Base-by-base conservation (phyloP, 1,284 basidiomycete species). In the Ceratobasidium sp. region DNA sequence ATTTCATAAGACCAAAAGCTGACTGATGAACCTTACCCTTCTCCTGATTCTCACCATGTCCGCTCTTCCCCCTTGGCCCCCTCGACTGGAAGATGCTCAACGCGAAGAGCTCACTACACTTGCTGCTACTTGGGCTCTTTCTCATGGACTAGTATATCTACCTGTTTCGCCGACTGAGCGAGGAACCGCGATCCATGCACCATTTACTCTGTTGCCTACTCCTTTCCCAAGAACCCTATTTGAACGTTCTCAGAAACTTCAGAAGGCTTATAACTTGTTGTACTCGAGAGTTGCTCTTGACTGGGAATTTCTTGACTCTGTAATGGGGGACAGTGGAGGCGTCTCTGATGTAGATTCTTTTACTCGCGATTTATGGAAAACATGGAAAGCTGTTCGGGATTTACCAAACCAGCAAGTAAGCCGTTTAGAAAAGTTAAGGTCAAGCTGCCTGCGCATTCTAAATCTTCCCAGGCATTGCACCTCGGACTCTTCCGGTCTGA, bases 401-500 rank as follows among this genome's bases (percentile, higher is more conserved):
- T 47, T 59, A 13, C 58, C 41, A 35, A 74, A 72, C 26, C 67
- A 70, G 62, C 73, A 72, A 26, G 63, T 75, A 43, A 72, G 63
- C 30, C 26, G 9, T 55, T 26, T 26, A 23, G 26, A 18, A 26
- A 7, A 4, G 38, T n/a, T 14, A 58, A 28, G 28, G 14, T 7
- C 43, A 23, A 44, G 14, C 13, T 23, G 21, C 35, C 11, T 49
- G 13, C 23, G 32, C 1, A 26, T 13, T 4, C 14, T 46, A 14
- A 23, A 28, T 30, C 9, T 9, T 63, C 49, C 8, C 79, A 98
- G 93, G 87, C 89, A 1, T 82, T 94, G 26, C 92, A 97, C 75
- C 86, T 99, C 11, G 96, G 96, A 13, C 83, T 99, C n/a, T 98
- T 98, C 81, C 87, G 98, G 62, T 97, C 95, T 16, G 97, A 99